Conservation (phyloP, 2,329 filamentous ascomycete genomes). For the Colletotrichum sp. region DNA sequence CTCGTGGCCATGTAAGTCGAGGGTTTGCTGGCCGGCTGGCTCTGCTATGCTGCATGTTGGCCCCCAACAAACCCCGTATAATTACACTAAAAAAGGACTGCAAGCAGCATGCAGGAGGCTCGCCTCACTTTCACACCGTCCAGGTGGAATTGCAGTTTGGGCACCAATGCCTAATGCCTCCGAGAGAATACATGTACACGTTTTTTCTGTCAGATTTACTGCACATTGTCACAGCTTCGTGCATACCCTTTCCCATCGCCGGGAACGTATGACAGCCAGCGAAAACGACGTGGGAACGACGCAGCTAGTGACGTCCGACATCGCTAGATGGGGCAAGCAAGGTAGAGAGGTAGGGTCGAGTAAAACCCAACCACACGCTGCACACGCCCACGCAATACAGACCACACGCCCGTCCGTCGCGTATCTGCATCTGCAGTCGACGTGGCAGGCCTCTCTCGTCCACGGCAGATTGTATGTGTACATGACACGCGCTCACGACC, state of each 20-base stretch:
- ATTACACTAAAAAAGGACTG: background rate
- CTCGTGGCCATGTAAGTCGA: background rate
- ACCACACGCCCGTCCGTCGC: slow-evolving; percentile 3
- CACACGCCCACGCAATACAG: background rate
- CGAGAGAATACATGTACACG: background rate
- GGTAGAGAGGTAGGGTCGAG: background rate
- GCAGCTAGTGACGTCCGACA: slow-evolving; percentile 20
- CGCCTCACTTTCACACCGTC: slow-evolving; percentile 12
- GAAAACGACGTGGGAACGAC: background rate
- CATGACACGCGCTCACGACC: background rate
- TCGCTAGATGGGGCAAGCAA: background rate
- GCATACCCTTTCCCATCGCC: background rate
- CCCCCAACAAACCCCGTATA: background rate
- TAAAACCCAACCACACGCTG: background rate
- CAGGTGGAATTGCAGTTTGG: slow-evolving; percentile 3
- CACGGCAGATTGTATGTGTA: background rate
- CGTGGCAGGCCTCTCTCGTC: slow-evolving; percentile 10
- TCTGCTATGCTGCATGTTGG: background rate
- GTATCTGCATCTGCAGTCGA: slow-evolving; percentile 20
- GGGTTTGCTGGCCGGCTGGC: background rate
- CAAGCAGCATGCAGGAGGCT: slow-evolving; percentile 2
- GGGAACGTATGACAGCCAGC: background rate
- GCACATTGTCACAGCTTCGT: background rate
- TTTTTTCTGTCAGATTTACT: background rate
- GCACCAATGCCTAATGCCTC: slow-evolving; percentile 20